phyloP scores from a whole-genome alignment of 148 eudicot genomes.

The Oxyria digyna region DNA sequence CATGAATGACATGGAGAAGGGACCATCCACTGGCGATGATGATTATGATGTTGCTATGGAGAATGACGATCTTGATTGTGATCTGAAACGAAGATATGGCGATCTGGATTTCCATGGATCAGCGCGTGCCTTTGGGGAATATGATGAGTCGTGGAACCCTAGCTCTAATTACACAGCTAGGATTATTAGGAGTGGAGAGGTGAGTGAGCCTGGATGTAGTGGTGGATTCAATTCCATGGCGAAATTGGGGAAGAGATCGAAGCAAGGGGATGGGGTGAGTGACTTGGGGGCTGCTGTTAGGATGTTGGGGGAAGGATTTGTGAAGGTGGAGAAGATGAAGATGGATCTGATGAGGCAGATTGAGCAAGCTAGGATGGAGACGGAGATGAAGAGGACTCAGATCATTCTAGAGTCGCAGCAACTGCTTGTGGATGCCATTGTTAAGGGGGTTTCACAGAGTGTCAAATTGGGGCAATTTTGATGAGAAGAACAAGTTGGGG shows the following conservation, averaged over 20 bases:
- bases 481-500: too few species aligned
- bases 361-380: conserved; percentile 68
- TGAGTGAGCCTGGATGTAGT: conserved; percentile 10
- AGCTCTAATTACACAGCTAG: conserved; percentile 10
- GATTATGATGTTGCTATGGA: conserved; percentile 15
- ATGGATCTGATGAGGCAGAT: conserved; percentile 68
- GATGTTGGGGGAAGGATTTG: conserved; percentile 64
- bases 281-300: conserved; percentile 52
- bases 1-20: conserved; percentile 70
- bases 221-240: background rate
- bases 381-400: conserved; percentile 77
- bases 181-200: conserved; percentile 13
- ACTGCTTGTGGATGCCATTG: conserved; percentile 58
- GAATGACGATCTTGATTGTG: conserved; percentile 6
- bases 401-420: conserved; percentile 71
- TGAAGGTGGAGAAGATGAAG: conserved; percentile 81
- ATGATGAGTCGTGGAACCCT: conserved; percentile 9
- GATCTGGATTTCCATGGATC: background rate
- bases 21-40: conserved; percentile 14
- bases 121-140: conserved; percentile 15
- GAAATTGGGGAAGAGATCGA: conserved; percentile 30
- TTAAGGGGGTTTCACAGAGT: conserved; percentile 19
- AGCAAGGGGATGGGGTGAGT: conserved; percentile 17
- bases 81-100: conserved; percentile 1
- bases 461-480: too few species aligned